A percentile compares a stretch with the other conserved stretches of the same genome.
These are phyloP conservation scores for Exophiala oligosperma DNA, from an alignment of 2,329 filamentous ascomycete genomes.

Conservation along the genomic window DNA sequence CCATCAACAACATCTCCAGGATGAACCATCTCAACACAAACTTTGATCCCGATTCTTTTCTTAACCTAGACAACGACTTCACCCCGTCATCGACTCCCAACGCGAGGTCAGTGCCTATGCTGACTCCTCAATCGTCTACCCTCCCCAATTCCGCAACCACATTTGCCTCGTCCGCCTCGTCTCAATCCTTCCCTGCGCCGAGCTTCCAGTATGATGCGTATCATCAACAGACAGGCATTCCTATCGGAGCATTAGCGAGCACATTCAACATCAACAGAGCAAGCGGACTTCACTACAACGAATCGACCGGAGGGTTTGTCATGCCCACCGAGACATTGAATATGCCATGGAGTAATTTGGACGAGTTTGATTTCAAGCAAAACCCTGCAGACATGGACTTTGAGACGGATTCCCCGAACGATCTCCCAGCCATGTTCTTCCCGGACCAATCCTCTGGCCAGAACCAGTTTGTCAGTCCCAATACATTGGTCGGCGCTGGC, in stretches of 20 bases:
- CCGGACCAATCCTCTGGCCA: conserved; percentile 42
- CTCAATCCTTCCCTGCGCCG: conserved; percentile 69
- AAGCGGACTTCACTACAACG: conserved; percentile 42
- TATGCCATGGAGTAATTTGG: conserved; percentile 45
- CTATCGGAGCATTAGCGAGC: conserved; percentile 77
- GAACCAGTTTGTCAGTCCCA: conserved; percentile 70
- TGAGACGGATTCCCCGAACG: conserved; percentile 60
- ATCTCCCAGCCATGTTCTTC: conserved; percentile 65
- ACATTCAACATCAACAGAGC: conserved; percentile 75
- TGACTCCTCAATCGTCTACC: conserved; percentile 38
- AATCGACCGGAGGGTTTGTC: conserved; percentile 42
- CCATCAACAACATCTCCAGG: conserved; percentile 10
- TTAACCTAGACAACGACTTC: conserved; percentile 47
- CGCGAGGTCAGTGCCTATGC: conserved; percentile 38
- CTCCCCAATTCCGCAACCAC: conserved; percentile 38
- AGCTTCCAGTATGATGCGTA: conserved; percentile 96
- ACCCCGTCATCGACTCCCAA: conserved; percentile 32
- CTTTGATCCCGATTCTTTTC: conserved; percentile 47
- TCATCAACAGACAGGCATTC: conserved; percentile 91
- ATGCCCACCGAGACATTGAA: conserved; percentile 38
- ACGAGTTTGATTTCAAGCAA: conserved; percentile 59
- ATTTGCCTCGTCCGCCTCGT: conserved; percentile 42
- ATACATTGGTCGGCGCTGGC: conserved; percentile 57
- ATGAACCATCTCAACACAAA: conserved; percentile 33
- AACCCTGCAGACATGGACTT: conserved; percentile 68